These are phyloP conservation scores for Paecilomyces variotii DNA, from an alignment of 2,329 filamentous ascomycete genomes.

Conservation along the genomic window DNA sequence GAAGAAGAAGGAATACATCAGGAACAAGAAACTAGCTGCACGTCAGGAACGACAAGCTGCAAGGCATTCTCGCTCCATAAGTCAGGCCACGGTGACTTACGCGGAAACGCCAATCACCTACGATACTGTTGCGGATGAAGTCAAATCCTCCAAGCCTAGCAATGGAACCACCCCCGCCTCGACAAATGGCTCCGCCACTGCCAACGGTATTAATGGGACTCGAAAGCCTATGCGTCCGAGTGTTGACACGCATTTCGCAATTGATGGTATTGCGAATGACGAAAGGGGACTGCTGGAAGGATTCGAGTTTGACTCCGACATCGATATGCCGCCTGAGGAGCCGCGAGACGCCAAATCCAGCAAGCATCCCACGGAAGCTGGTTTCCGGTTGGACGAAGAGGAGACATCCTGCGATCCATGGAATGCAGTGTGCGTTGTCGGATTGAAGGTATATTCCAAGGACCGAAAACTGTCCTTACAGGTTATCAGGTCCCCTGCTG, in stretches of 20 bases:
- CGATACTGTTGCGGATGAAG: not conserved
- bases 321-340: conserved; percentile 32
- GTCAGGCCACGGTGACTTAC: not conserved
- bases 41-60: conserved; percentile 23
- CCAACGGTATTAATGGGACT: not conserved
- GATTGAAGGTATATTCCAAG: conserved; percentile 50
- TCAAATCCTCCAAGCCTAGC: not conserved
- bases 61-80: conserved; percentile 12
- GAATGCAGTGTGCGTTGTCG: conserved; percentile 55
- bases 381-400: conserved; percentile 4
- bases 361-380: not conserved
- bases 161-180: not conserved
- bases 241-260: conserved; percentile 17
- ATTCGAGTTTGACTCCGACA: conserved; percentile 36
- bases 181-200: not conserved
- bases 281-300: conserved; percentile 30
- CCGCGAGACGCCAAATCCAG: conserved; percentile 5
- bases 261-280: conserved; percentile 13
- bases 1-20: conserved; percentile 34
- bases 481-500: conserved; percentile 40
- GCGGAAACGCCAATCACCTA: not conserved
- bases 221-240: conserved; percentile 13
- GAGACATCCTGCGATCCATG: conserved; percentile 38
- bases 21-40: conserved; percentile 27
- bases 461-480: conserved; percentile 44